Evolutionary conservation across 495 filamentous ascomycete species (phyloP), one percentile per base, ranked within the genome.

Genomic region (Neurospora sp.): DNA sequence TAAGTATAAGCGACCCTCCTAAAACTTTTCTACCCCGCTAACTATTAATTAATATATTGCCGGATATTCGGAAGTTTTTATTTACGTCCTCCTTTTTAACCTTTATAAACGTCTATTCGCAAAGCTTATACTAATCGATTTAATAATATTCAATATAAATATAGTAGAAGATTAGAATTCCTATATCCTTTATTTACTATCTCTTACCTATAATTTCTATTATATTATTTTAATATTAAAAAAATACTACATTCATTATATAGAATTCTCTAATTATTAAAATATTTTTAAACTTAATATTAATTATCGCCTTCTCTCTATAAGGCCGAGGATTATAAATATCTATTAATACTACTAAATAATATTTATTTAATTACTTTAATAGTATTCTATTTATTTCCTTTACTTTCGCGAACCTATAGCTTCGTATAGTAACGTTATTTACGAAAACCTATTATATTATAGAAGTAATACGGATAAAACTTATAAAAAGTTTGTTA

Each of bases 171-270:
- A 87, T 81, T 5, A 88, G 79, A 0, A 76, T 77, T 0, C 79
- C 81, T 6, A 75, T 70, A 23, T 76, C 44, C 20, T 83, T 76
- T 0, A 81, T 76, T 7, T 72, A 12, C 11, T 44, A 41, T 5
- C 80, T 75, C 3, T 74, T 66, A 10, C 70, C 9, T 4, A 0
- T 7, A 1, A 27, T 76, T 0, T 75, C 71, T 0, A 37, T 7
- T 0, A 2, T 0, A 1, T 72, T 74, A 46, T 82, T 87, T 0
- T 81, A 75, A 31, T 80, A 71, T 1, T 77, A 72, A 0, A 83
- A 84, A n/a, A 87, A 90, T 1, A 80, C 73, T 3, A 82, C 79
- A 72, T 91, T 90, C 0, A 89, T 91, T 4, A 87, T 70, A 11
- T 85, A 76, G 12, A 91, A 77, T 0, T 83, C 77, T 11, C 90